phyloP scores from a whole-genome alignment of 768 basidiomycete genomes.

The Leccinum sublutescens region DNA sequence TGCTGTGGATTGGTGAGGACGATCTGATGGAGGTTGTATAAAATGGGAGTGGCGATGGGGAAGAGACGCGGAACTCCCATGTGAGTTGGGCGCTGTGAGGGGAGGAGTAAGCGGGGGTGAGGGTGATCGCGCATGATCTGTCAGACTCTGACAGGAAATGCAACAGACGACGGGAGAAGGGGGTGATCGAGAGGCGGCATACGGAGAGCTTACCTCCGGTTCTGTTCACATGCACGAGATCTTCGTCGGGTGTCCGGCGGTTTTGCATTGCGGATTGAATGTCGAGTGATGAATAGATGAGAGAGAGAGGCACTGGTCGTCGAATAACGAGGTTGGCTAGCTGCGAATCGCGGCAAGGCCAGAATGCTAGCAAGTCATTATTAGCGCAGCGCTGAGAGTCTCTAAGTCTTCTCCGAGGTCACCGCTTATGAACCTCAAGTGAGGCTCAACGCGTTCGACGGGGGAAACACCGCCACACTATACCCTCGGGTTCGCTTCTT shows the following conservation, averaged over 20 bases:
- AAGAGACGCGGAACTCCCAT: background rate
- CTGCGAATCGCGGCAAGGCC: too few species aligned
- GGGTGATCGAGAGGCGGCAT: conserved; percentile 5
- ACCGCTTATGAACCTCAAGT: too few species aligned
- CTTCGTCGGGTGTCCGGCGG: conserved; percentile 20
- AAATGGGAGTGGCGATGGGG: conserved; percentile 5
- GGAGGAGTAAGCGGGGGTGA: background rate
- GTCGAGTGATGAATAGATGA: conserved; percentile 6
- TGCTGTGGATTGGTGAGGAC: background rate
- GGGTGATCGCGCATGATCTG: conserved; percentile 17
- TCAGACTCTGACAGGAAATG: conserved; percentile 9
- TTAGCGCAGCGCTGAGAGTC: conserved; percentile 4
- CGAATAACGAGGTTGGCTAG: too few species aligned
- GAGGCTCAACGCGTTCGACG: background rate
- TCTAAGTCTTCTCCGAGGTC: background rate
- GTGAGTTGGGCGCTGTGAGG: conserved; percentile 2
- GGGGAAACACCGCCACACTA: conserved; percentile 4
- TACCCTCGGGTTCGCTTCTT: background rate
- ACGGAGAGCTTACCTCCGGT: conserved; percentile 30
- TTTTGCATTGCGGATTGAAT: conserved; percentile 23
- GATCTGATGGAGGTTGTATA: conserved; percentile 1
- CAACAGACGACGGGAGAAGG: conserved; percentile 8
- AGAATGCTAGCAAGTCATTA: background rate
- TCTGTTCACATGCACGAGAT: conserved; percentile 6
- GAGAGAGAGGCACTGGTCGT: background rate